Base-by-base conservation (phyloP, 805 yeast species). In the Yarrowia bubula region DNA sequence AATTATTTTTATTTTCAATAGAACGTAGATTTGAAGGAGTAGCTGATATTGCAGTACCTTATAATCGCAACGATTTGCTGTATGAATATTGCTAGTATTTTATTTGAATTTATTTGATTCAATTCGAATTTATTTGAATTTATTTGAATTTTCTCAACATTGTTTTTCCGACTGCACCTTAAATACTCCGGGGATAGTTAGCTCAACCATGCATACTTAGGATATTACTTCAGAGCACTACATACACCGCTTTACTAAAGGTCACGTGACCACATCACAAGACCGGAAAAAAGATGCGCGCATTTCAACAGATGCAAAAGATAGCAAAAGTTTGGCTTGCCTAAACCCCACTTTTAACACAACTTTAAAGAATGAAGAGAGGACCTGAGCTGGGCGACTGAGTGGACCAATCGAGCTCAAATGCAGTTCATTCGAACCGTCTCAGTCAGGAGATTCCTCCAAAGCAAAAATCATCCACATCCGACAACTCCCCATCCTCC, bases 251-350 rank as follows among this genome's bases (percentile, higher is more conserved):
- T 5, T 42, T 42, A 0, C 15, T 3, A 8, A 3, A 22, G 4
- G 47, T 43, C 47, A 43, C 47, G 14, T 43, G 47, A 22, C 32
- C 17, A 2, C 22, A 2, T 31, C 8, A n/a, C 9, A 46, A 31
- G 51, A 32, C 51, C 51, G 51, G 51, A 46, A 46, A n/a, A 46
- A 46, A 33, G 38, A 47, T 47, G 53, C 53, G 53, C 53, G 53
- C 39, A 31, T 47, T 47, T 31, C 39, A 15, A 3, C 28, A 22
- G 28, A 22, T 5, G 10, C 28, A 8, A 47, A 32, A 46, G 37
- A 46, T 31, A 31, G 51, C 35, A 11, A 46, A 46, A 44, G 50
- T 44, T 44, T 14, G 15, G 14, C 18, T 5, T 31, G 51, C 51
- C 51, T 22, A 32, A 32, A 47, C 53, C 53, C 53, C 53, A 32